Conservation (phyloP, 2,329 filamentous ascomycete species). For the Emmonsia crescens region DNA sequence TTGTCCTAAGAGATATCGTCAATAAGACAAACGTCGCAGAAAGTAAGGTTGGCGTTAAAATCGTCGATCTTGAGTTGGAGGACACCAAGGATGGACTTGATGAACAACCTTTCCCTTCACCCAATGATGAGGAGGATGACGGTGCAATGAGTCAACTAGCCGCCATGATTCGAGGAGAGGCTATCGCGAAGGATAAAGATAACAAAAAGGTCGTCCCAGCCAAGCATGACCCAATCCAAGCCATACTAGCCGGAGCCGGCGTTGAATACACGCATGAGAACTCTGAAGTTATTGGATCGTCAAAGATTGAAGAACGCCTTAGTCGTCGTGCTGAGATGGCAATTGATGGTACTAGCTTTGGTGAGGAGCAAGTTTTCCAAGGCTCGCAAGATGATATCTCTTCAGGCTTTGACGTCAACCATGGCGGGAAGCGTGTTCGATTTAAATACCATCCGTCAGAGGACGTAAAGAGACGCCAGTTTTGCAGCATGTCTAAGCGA, state of each 20-base stretch:
- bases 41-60: slow-evolving; percentile 69
- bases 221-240: slow-evolving; percentile 65
- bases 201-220: slow-evolving; percentile 24
- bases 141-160: slow-evolving; percentile 65
- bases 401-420: slow-evolving; percentile 8
- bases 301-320: slow-evolving; percentile 79
- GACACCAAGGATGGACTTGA: slow-evolving; percentile 43
- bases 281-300: slow-evolving; percentile 83
- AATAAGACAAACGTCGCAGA: slow-evolving; percentile 98
- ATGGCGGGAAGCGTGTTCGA: slow-evolving; percentile 33
- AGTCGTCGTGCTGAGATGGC: slow-evolving; percentile 58
- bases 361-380: slow-evolving; percentile 27
- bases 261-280: slow-evolving; percentile 97
- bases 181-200: slow-evolving; percentile 27
- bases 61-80: slow-evolving; percentile 64
- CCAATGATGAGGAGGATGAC: slow-evolving; percentile 46
- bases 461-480: slow-evolving; percentile 67
- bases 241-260: slow-evolving; percentile 76
- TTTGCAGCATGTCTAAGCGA: slow-evolving; percentile 76
- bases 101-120: slow-evolving; percentile 12
- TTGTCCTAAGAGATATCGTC: slow-evolving; percentile 85
- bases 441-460: slow-evolving; percentile 62
- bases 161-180: slow-evolving; percentile 44
- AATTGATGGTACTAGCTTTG: slow-evolving; percentile 19
- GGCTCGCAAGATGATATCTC: slow-evolving; percentile 14